Evolutionary conservation across 768 basidiomycete genomes (phyloP).

Genomic region (Trametes cinnabarina): DNA sequence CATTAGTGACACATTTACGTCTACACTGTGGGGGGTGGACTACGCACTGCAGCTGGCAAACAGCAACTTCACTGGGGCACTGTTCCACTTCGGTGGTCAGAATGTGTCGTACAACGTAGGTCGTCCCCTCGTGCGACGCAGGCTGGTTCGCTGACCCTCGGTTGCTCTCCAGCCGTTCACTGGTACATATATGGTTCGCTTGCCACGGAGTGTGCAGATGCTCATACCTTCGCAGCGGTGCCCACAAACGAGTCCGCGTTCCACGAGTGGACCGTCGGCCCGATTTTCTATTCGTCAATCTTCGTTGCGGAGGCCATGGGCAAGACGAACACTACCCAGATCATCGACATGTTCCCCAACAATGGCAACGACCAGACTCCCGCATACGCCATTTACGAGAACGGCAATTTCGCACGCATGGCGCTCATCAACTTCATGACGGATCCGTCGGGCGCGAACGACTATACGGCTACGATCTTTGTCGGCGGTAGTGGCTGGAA

Average conservation of each 20-base stretch:
- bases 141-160: not conserved
- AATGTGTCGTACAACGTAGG: conserved; percentile 52
- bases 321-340: conserved; percentile 37
- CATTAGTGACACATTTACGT: conserved; percentile 48
- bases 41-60: conserved; percentile 49
- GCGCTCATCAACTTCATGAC: conserved; percentile 48
- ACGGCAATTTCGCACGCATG: conserved; percentile 40
- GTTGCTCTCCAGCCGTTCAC: conserved; percentile 44
- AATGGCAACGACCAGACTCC: conserved; percentile 39
- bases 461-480: conserved; percentile 39
- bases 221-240: conserved; percentile 29
- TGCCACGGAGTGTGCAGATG: too few relatives aligned
- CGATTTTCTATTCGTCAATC: conserved; percentile 47
- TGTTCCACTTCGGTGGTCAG: conserved; percentile 50
- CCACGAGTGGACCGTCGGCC: conserved; percentile 45
- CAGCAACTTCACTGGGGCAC: conserved; percentile 45
- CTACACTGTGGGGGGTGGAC: conserved; percentile 51
- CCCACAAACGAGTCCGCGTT: conserved; percentile 39
- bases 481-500: conserved; percentile 34
- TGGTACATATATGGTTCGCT: conserved; percentile 30
- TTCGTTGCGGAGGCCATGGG: conserved; percentile 49
- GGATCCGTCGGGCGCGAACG: conserved; percentile 41
- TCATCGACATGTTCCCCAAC: conserved; percentile 40
- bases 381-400: conserved; percentile 49
- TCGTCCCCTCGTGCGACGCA: not conserved